Conservation (phyloP, 805 yeast genomes). For the Pichia kluyveri region DNA sequence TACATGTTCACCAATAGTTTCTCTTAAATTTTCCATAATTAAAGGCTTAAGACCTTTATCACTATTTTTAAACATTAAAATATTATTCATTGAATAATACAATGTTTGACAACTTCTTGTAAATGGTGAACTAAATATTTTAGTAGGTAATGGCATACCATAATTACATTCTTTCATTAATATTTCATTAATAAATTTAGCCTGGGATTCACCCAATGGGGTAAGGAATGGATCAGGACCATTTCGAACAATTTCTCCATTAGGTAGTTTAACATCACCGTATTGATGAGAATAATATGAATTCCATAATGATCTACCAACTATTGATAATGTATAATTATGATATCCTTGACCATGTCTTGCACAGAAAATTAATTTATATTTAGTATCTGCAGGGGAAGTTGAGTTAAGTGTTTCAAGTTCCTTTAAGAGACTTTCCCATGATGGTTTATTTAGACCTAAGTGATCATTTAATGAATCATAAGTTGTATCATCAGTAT, state of each 20-base stretch:
- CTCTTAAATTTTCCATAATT: conserved; percentile 43
- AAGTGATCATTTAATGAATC: conserved; percentile 33
- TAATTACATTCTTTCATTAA: conserved; percentile 34
- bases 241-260: conserved; percentile 34
- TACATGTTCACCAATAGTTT: conserved; percentile 49
- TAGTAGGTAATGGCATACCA: conserved; percentile 50
- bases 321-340: conserved; percentile 43
- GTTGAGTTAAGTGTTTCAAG: too few species aligned
- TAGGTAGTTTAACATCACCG: conserved; percentile 35
- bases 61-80: conserved; percentile 21
- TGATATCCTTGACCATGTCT: conserved; percentile 70
- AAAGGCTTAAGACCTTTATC: conserved; percentile 19
- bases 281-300: conserved; percentile 40
- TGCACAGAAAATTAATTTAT: conserved; percentile 44
- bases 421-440: conserved; percentile 30
- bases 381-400: conserved; percentile 19
- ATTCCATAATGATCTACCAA: conserved; percentile 53
- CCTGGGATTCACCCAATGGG: conserved; percentile 46
- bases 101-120: conserved; percentile 55
- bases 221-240: conserved; percentile 58
- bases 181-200: conserved; percentile 34
- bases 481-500: conserved; percentile 39
- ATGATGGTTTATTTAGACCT: conserved; percentile 33
- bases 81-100: conserved; percentile 40
- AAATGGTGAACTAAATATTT: conserved; percentile 53